Conservation (phyloP, 345 rosid genomes). For the Brassica napus region Da-Ae NC_063444.1:23471001-23471500, state of each 20-base stretch:
- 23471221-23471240: conserved; percentile 40
- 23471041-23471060: neutral
- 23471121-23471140: conserved; percentile 3
- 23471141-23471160: conserved; percentile 27
- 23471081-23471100: neutral
- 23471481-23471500: conserved; percentile 68
- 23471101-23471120: neutral
- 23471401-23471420: conserved; percentile 46
- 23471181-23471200: conserved; percentile 42
- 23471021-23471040: conserved; percentile 29
- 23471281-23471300: conserved; percentile 45
- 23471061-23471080: neutral
- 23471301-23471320: conserved; percentile 37
- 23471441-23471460: conserved; percentile 40
- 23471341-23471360: conserved; percentile 34
- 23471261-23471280: conserved; percentile 43
- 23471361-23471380: conserved; percentile 55
- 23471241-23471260: conserved; percentile 42
- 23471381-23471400: conserved; percentile 60
- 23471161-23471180: conserved; percentile 39
- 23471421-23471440: conserved; percentile 40
- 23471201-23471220: conserved; percentile 58
- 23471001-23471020: conserved; percentile 12
- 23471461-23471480: conserved; percentile 49
- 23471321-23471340: conserved; percentile 42